Percentiles rank a stretch among this genome's conserved stretches.
These are phyloP conservation scores for Pichia pseudocactophila DNA, from an alignment of 805 yeast genomes.

Conservation along the genomic window DNA sequence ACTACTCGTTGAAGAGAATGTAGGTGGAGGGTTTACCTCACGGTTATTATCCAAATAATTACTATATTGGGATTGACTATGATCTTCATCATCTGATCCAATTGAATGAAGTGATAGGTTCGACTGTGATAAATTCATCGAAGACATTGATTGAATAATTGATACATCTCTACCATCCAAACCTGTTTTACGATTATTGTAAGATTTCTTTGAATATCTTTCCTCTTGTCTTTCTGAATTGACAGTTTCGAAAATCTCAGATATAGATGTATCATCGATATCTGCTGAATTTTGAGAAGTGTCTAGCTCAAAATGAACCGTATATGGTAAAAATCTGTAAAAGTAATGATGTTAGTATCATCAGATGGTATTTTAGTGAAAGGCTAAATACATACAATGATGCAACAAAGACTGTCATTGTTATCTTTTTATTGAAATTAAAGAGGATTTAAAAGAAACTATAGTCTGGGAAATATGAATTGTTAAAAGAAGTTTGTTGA, in stretches of 20 bases:
- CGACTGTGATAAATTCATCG: conserved; percentile 6
- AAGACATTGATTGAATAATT: neutral
- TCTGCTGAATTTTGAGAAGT: conserved; percentile 8
- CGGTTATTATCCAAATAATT: conserved; percentile 1
- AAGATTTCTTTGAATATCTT: neutral
- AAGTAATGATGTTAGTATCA: too few relatives aligned
- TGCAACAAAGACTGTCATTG: conserved; percentile 62
- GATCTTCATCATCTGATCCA: conserved; percentile 10
- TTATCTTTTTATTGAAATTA: neutral
- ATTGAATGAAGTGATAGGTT: conserved; percentile 8
- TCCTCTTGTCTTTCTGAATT: conserved; percentile 1
- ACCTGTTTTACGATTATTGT: neutral
- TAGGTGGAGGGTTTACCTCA: neutral
- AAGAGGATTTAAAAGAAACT: neutral
- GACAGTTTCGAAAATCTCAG: conserved; percentile 23
- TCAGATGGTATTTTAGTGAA: too few relatives aligned
- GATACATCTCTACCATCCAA: neutral
- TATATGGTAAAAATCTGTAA: conserved; percentile 58
- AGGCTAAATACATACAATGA: conserved; percentile 54
- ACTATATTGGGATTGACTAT: conserved; percentile 2
- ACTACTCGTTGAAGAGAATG: conserved; percentile 5
- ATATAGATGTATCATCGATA: conserved; percentile 13
- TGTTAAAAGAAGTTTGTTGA: too few relatives aligned
- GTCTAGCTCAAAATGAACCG: conserved; percentile 56
- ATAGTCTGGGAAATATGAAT: neutral